Evolutionary conservation across 768 basidiomycete genomes (phyloP).

Genomic region (Lanmaoa rubissima): DNA sequence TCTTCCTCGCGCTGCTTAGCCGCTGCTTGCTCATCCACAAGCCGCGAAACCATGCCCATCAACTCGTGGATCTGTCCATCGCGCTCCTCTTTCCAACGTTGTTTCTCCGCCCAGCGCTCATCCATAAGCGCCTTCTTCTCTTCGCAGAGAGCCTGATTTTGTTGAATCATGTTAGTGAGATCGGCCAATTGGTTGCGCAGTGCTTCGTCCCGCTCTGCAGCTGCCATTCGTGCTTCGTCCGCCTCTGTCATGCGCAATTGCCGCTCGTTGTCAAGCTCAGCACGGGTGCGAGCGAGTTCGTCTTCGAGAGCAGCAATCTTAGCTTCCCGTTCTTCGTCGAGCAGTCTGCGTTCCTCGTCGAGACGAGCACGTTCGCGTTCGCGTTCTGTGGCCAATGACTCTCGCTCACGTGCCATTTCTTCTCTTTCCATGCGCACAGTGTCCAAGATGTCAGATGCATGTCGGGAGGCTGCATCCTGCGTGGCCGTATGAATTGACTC

Average conservation of each 20-base stretch:
- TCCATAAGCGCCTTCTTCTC: slow-evolving; percentile 62
- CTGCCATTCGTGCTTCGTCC: slow-evolving; percentile 61
- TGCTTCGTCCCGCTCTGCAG: slow-evolving; percentile 57
- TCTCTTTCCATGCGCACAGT: slow-evolving; percentile 59
- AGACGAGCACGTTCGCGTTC: slow-evolving; percentile 48
- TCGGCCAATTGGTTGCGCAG: slow-evolving; percentile 63
- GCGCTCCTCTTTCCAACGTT: slow-evolving; percentile 54
- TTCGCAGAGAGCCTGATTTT: slow-evolving; percentile 58
- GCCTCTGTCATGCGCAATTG: slow-evolving; percentile 57
- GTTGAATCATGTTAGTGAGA: slow-evolving; percentile 70
- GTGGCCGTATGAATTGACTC: slow-evolving; percentile 42
- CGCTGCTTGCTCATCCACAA: slow-evolving; percentile 54
- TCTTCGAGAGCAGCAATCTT: slow-evolving; percentile 62
- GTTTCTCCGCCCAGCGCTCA: slow-evolving; percentile 62
- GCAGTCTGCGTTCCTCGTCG: slow-evolving; percentile 46
- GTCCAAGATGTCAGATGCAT: slow-evolving; percentile 57
- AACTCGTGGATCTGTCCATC: slow-evolving; percentile 56
- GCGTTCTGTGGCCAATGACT: slow-evolving; percentile 52
- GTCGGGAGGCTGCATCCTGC: slow-evolving; percentile 53
- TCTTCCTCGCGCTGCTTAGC: slow-evolving; percentile 54
- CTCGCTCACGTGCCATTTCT: slow-evolving; percentile 53
- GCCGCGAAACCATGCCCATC: slow-evolving; percentile 57
- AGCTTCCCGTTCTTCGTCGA: slow-evolving; percentile 50
- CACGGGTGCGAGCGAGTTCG: slow-evolving; percentile 54
- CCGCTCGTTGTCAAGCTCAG: slow-evolving; percentile 63